A percentile compares a stretch with the other conserved stretches of the same genome.
Conservation (phyloP, 2,329 filamentous ascomycete genomes). For the Diaporthe eres region DNA sequence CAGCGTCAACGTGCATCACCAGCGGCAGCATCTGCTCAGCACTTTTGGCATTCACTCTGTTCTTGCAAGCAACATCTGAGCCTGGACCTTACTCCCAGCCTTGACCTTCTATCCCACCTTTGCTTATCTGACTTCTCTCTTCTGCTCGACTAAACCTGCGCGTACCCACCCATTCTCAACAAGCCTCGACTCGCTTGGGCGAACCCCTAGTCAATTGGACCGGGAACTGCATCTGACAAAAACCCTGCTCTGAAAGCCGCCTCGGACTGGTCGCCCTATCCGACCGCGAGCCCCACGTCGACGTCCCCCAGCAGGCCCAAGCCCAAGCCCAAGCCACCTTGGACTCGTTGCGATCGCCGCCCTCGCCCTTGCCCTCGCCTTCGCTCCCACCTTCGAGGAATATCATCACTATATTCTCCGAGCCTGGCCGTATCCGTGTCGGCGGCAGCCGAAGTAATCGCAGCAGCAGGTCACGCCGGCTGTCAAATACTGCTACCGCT, state of each 20-base stretch:
- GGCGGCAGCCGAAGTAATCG: not conserved
- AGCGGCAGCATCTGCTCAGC: not conserved
- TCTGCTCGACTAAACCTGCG: not conserved
- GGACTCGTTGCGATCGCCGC: conserved; percentile 32
- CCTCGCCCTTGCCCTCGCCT: conserved; percentile 5
- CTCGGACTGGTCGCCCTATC: conserved; percentile 16
- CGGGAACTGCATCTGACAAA: conserved; percentile 10
- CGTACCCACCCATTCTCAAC: not conserved
- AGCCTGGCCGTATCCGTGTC: conserved; percentile 1
- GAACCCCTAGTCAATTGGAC: conserved; percentile 12
- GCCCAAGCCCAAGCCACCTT: conserved; percentile 19
- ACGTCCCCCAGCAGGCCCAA: not conserved
- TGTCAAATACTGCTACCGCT: not conserved
- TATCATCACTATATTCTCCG: conserved; percentile 24
- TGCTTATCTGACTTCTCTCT: not conserved
- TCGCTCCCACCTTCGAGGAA: not conserved
- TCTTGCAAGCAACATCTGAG: not conserved
- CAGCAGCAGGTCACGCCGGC: not conserved
- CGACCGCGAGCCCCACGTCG: conserved; percentile 16
- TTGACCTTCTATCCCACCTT: not conserved
- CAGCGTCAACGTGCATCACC: not conserved
- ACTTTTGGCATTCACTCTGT: not conserved
- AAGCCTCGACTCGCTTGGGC: not conserved
- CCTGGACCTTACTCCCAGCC: not conserved
- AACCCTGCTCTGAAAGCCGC: conserved; percentile 14